A percentile compares a stretch with the other conserved stretches of the same genome.
phyloP scores from a whole-genome alignment of 2,329 filamentous ascomycete genomes.

The Nothopassalora personata region DNA sequence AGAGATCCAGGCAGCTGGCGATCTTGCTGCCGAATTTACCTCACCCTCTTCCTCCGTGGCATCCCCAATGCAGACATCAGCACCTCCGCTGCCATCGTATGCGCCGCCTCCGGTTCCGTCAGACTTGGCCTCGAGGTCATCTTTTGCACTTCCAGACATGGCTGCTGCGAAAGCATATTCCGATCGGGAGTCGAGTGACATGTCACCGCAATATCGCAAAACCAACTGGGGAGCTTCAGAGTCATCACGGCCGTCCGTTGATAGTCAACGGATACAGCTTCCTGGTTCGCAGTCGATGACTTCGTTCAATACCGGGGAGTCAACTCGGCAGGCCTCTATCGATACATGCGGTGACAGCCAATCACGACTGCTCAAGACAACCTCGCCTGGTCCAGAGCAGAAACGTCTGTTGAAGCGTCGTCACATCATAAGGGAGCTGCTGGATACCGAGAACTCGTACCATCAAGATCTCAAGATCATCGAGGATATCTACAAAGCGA shows the following conservation, averaged over 20 bases:
- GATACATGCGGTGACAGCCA: slow-evolving; percentile 22
- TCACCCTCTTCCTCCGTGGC: slow-evolving; percentile 11
- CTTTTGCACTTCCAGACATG: slow-evolving; percentile 25
- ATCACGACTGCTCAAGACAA: slow-evolving; percentile 17
- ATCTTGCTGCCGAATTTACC: slow-evolving; percentile 13
- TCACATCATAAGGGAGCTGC: slow-evolving; percentile 81
- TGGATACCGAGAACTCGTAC: slow-evolving; percentile 89
- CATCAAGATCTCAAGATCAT: slow-evolving; percentile 95
- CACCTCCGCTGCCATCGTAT: slow-evolving; percentile 40
- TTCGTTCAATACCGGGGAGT: slow-evolving; percentile 26
- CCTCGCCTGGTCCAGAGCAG: slow-evolving; percentile 41
- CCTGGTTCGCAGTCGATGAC: slow-evolving; percentile 32
- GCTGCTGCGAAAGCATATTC: slow-evolving; percentile 17
- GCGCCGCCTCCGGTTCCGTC: slow-evolving; percentile 45
- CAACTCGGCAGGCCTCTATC: slow-evolving; percentile 26
- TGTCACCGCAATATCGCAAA: slow-evolving; percentile 26
- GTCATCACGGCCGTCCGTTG: slow-evolving; percentile 30
- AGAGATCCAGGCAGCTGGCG: slow-evolving; percentile 31
- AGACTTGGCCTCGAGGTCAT: neutral
- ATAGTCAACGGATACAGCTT: slow-evolving; percentile 27
- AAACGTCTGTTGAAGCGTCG: slow-evolving; percentile 74
- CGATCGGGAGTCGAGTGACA: slow-evolving; percentile 27
- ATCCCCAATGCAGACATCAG: slow-evolving; percentile 18
- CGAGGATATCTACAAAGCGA: slow-evolving; percentile 95
- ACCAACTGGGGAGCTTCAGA: slow-evolving; percentile 26